A percentile compares a stretch with the other conserved stretches of the same genome.
phyloP scores from a whole-genome alignment of 345 rosid species.

The Salix koriyanagi region DNA sequence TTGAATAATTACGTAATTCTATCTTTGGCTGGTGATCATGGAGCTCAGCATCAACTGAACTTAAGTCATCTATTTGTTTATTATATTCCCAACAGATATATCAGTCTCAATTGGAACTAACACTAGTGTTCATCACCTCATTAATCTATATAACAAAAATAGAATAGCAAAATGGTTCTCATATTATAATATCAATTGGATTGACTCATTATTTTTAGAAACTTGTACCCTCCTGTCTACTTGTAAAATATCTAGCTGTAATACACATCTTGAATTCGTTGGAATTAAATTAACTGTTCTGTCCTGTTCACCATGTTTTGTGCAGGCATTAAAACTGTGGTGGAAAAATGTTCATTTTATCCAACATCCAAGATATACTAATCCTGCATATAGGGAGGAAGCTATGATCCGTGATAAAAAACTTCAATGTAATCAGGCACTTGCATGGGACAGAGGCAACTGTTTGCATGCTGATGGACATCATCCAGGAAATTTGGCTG shows the following conservation, averaged over 20 bases:
- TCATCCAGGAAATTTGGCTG: conserved; percentile 7
- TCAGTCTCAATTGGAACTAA: background rate
- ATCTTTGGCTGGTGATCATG: background rate
- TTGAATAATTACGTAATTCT: background rate
- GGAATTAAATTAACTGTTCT: background rate
- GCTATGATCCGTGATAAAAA: conserved; percentile 48
- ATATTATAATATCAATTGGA: background rate
- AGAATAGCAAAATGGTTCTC: background rate
- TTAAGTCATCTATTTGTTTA: too few species aligned
- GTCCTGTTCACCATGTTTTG: background rate
- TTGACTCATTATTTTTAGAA: background rate
- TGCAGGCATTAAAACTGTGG: conserved; percentile 83
- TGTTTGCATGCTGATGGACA: conserved; percentile 14
- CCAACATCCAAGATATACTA: conserved; percentile 68
- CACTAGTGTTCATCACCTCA: background rate
- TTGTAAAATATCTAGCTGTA: background rate
- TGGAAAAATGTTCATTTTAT: conserved; percentile 75
- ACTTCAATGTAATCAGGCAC: conserved; percentile 40
- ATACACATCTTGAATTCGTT: conserved; percentile 1
- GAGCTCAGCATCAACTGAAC: background rate
- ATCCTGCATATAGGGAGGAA: conserved; percentile 61
- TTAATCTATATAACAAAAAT: background rate
- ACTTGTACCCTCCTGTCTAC: background rate
- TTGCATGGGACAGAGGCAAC: conserved; percentile 16
- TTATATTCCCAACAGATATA: too few species aligned